These are phyloP conservation scores for Ustilago loliicola DNA, from an alignment of 1,284 basidiomycete genomes.

Conservation along the genomic window DNA sequence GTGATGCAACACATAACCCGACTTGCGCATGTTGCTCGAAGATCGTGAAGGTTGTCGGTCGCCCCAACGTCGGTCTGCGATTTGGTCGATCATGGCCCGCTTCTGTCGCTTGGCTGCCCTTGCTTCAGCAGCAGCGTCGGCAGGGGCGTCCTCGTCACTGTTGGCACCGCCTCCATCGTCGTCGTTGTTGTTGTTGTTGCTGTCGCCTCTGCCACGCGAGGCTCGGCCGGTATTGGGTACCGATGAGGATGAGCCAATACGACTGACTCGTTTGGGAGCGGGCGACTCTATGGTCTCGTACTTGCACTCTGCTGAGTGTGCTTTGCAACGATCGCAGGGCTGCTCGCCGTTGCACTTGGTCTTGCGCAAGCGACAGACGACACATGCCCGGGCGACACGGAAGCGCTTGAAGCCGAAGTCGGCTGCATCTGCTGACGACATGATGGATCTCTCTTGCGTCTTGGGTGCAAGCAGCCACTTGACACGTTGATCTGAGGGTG, in stretches of 20 bases:
- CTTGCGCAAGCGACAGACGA: conserved; percentile 51
- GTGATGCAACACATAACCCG: conserved; percentile 43
- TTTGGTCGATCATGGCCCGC: conserved; percentile 52
- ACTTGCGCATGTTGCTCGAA: conserved; percentile 26
- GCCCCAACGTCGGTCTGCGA: conserved; percentile 40
- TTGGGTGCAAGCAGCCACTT: too few relatives aligned
- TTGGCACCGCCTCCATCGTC: conserved; percentile 10
- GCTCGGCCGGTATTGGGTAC: conserved; percentile 12
- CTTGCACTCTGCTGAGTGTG: conserved; percentile 49
- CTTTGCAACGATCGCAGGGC: conserved; percentile 52
- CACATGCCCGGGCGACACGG: conserved; percentile 42
- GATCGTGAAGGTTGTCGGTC: conserved; percentile 29
- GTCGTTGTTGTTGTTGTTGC: conserved; percentile 5
- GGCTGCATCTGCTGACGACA: conserved; percentile 54
- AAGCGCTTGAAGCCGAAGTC: conserved; percentile 54
- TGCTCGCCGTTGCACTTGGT: conserved; percentile 55
- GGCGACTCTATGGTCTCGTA: conserved; percentile 47
- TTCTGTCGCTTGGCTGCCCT: conserved; percentile 40
- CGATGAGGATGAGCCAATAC: conserved; percentile 27
- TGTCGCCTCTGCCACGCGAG: conserved; percentile 20
- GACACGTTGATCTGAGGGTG: too few relatives aligned
- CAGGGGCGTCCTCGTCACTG: conserved; percentile 21
- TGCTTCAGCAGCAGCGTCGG: conserved; percentile 22
- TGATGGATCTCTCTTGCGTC: conserved; percentile 8
- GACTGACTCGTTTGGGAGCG: conserved; percentile 28